Evolutionary conservation across 257 asterid species (phyloP).

Genomic region (Vinca minor): DNA sequence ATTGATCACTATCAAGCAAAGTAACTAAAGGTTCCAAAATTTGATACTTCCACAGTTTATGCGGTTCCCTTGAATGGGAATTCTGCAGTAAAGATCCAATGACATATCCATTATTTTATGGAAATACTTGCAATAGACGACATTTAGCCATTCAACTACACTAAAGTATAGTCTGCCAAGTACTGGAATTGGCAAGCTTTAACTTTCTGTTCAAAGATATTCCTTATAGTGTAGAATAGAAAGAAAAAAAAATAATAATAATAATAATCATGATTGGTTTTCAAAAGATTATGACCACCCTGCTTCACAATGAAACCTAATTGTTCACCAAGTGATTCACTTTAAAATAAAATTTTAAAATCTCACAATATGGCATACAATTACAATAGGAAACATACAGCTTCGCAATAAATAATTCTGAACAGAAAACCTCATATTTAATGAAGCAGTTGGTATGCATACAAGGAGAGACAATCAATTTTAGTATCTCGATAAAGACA

Average conservation of each 20-base stretch:
- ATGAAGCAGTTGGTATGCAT: neutral
- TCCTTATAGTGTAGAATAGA: neutral
- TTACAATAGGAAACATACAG: neutral
- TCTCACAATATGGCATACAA: neutral
- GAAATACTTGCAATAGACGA: neutral
- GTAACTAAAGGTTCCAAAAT: neutral
- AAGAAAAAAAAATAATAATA: neutral
- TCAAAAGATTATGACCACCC: neutral
- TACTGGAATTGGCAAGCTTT: neutral
- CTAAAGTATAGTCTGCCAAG: neutral
- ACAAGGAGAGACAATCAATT: neutral
- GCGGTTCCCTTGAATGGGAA: too few species aligned
- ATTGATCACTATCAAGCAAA: neutral
- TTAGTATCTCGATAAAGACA: neutral
- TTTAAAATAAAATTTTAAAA: neutral
- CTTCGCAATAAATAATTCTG: neutral
- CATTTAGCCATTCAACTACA: neutral
- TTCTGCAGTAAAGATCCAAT: neutral
- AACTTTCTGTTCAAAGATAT: neutral
- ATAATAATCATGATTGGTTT: too few species aligned
- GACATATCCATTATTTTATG: neutral
- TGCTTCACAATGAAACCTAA: too few species aligned
- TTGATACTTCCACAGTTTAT: neutral
- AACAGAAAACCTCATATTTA: neutral
- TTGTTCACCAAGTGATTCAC: neutral